phyloP scores from a whole-genome alignment of 441 rosid species.

The Pelargonium citronellum region DNA sequence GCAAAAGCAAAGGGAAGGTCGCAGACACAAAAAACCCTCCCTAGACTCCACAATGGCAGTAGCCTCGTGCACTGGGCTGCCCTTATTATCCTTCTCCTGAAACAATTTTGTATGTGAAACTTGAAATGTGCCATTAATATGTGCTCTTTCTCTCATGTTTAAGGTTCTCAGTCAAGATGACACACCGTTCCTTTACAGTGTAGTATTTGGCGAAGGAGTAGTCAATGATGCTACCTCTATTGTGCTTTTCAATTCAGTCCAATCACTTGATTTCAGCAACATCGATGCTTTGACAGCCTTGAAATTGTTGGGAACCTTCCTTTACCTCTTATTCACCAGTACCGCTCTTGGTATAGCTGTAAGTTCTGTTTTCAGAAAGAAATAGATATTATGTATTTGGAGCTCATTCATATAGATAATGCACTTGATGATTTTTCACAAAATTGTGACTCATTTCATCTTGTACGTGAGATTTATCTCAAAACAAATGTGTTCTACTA shows the following conservation, averaged over 20 bases:
- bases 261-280: slow-evolving; percentile 35
- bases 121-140: background rate
- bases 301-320: slow-evolving; percentile 53
- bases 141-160: slow-evolving; percentile 15
- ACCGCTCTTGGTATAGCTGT: slow-evolving; percentile 56
- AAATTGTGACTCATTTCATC: too few relatives aligned
- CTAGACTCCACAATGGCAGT: too few relatives aligned
- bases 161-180: slow-evolving; percentile 78
- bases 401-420: too few relatives aligned
- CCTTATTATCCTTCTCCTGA: too few relatives aligned
- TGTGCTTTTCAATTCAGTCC: slow-evolving; percentile 64
- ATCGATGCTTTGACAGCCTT: slow-evolving; percentile 33
- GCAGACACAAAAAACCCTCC: too few relatives aligned
- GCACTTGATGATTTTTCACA: too few relatives aligned
- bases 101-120: background rate
- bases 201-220: slow-evolving; percentile 73
- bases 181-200: slow-evolving; percentile 69
- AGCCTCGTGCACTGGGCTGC: too few relatives aligned
- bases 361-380: slow-evolving; percentile 30
- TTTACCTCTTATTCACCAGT: slow-evolving; percentile 58
- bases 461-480: too few relatives aligned
- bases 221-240: slow-evolving; percentile 79
- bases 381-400: background rate
- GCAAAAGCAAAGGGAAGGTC: too few relatives aligned
- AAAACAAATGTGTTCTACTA: background rate